phyloP scores from a whole-genome alignment of 495 filamentous ascomycete species.

The Penicillium longicatenatum region DNA sequence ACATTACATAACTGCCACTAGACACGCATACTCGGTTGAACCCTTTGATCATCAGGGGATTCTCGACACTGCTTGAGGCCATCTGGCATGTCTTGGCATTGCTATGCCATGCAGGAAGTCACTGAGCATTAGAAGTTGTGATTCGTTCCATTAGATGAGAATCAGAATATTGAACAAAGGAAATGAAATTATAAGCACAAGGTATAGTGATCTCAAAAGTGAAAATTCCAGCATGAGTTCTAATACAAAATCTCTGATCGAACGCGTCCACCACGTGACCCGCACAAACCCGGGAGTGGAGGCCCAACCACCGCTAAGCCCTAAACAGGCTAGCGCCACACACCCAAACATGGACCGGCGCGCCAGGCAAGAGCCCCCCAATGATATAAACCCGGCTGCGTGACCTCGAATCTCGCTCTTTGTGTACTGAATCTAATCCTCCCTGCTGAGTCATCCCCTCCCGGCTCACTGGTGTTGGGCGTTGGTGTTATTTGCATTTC shows the following conservation, averaged over 20 bases:
- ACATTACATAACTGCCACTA: neutral
- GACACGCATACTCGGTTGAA: constrained; percentile 14
- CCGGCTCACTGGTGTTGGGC: constrained; percentile 22
- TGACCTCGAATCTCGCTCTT: constrained; percentile 45
- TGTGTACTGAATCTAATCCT: constrained; percentile 33
- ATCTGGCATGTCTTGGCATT: constrained; percentile 50
- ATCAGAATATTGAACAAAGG: too few species aligned
- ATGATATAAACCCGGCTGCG: constrained; percentile 56
- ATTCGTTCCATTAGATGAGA: neutral
- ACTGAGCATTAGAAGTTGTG: neutral
- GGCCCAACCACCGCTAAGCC: constrained; percentile 31
- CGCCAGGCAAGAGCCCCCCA: constrained; percentile 47
- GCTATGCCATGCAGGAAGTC: neutral
- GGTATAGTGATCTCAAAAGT: too few species aligned
- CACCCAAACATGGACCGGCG: constrained; percentile 49
- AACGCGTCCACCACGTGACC: constrained; percentile 40
- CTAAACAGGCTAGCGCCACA: constrained; percentile 29
- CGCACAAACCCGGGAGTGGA: constrained; percentile 38
- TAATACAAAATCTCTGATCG: constrained; percentile 7
- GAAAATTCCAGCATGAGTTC: neutral
- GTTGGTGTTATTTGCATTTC: constrained; percentile 18
- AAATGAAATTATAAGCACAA: neutral
- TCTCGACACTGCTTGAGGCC: constrained; percentile 29
- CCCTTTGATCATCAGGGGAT: constrained; percentile 24
- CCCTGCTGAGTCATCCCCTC: constrained; percentile 30